phyloP scores from a whole-genome alignment of 192 early-diverging fungal species.

The Chytriomyces sp. region DNA sequence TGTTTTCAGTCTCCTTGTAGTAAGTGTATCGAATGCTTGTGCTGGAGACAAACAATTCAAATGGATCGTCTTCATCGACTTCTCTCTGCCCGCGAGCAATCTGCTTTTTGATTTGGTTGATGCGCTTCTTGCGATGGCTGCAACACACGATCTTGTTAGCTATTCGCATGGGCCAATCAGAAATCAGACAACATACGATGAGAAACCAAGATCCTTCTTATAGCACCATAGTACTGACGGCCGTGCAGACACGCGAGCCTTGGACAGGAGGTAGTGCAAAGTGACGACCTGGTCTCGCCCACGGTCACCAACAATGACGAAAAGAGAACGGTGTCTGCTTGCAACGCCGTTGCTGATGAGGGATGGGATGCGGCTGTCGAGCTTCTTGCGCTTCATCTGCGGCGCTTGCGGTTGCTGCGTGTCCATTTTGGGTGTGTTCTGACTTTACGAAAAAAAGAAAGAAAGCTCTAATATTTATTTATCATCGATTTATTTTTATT shows the following conservation, averaged over 20 bases:
- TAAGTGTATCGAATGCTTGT: constrained; percentile 98
- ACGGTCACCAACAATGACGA: constrained; percentile 94
- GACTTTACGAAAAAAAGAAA: neutral
- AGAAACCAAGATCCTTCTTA: constrained; percentile 96
- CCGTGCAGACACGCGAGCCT: constrained; percentile 85
- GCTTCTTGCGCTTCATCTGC: constrained; percentile 58
- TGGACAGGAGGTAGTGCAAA: constrained; percentile 93
- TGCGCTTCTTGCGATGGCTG: constrained; percentile 96
- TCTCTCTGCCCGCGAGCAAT: constrained; percentile 90
- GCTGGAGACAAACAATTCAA: constrained; percentile 94
- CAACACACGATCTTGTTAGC: neutral
- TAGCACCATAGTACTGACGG: constrained; percentile 99
- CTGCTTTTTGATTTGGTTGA: constrained; percentile 93
- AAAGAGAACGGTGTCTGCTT: constrained; percentile 90
- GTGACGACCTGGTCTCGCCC: constrained; percentile 92
- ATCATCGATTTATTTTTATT: neutral
- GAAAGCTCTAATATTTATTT: neutral
- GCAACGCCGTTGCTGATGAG: constrained; percentile 93
- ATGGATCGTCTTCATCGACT: constrained; percentile 95
- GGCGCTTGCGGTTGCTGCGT: neutral
- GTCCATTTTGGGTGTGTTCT: neutral
- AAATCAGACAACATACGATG: constrained; percentile 7
- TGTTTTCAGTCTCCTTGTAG: constrained; percentile 99
- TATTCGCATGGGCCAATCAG: neutral
- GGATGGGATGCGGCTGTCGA: constrained; percentile 94